phyloP scores from a whole-genome alignment of 805 yeast genomes.

The Monosporozyma servazzii region DNA sequence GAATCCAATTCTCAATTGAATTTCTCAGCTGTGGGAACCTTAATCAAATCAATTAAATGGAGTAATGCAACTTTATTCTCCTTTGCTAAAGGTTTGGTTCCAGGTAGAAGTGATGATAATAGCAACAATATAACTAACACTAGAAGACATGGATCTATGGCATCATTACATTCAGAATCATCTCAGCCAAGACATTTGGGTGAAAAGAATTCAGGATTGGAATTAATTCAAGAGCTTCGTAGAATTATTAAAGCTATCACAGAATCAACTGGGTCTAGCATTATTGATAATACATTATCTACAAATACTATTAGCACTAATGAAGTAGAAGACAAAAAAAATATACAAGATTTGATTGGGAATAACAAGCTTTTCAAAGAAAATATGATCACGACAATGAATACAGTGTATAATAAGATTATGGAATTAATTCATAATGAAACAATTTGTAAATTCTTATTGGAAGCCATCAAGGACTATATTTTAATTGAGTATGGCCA shows the following conservation, averaged over 20 bases:
- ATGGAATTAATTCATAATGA: conserved; percentile 46
- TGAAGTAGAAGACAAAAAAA: conserved; percentile 17
- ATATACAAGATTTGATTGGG: conserved; percentile 12
- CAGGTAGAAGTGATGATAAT: not conserved
- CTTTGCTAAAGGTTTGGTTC: conserved; percentile 9
- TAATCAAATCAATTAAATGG: conserved; percentile 35
- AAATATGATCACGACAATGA: conserved; percentile 45
- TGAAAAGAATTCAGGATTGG: conserved; percentile 62
- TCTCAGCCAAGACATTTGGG: not conserved
- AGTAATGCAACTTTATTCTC: conserved; percentile 8
- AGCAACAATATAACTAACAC: not conserved
- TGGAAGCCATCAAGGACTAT: conserved; percentile 60
- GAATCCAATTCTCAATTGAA: conserved; percentile 58
- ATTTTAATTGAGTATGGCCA: conserved; percentile 48
- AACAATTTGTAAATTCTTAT: conserved; percentile 40
- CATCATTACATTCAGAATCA: not conserved
- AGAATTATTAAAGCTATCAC: conserved; percentile 63
- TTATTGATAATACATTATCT: conserved; percentile 25
- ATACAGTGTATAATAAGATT: conserved; percentile 45
- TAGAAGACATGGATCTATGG: not conserved
- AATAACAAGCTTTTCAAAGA: conserved; percentile 36
- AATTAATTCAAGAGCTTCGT: conserved; percentile 64
- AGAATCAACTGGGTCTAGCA: conserved; percentile 40
- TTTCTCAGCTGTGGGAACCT: conserved; percentile 61
- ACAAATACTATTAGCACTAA: not conserved